Conservation (phyloP, 768 basidiomycete genomes). For the Gymnopilus junonius region DNA sequence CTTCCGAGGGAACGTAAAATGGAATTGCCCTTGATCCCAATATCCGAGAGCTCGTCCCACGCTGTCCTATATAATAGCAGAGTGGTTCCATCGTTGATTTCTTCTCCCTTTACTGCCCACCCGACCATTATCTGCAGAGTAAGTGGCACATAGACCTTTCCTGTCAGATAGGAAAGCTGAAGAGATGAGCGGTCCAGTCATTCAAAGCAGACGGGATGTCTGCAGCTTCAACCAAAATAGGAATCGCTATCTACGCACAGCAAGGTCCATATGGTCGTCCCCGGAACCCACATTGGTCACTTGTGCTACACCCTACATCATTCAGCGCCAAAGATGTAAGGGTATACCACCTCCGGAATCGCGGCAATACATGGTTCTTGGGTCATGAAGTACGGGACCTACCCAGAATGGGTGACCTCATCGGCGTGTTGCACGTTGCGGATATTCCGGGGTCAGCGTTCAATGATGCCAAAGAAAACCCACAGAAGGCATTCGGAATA, state of each 20-base stretch:
- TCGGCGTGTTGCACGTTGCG: conserved; percentile 4
- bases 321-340: conserved; percentile 4
- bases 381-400: conserved; percentile 6
- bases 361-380: background rate
- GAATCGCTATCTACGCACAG: conserved; percentile 12
- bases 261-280: background rate
- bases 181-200: background rate
- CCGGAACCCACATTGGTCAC: conserved; percentile 7
- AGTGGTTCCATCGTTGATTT: background rate
- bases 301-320: conserved; percentile 3
- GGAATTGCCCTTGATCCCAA: no score
- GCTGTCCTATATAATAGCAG: background rate
- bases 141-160: background rate
- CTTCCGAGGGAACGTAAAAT: no score
- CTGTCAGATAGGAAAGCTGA: no score
- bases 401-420: background rate
- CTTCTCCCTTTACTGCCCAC: background rate
- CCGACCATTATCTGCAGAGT: background rate
- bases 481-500: background rate
- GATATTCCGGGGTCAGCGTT: background rate
- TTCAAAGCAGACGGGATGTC: background rate
- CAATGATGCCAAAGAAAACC: background rate
- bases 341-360: conserved; percentile 7
- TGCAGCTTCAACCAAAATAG: background rate
- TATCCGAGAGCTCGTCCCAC: background rate